phyloP scores from a whole-genome alignment of 1,139 yeast genomes.

The Blastobotrys arbuscula region DNA sequence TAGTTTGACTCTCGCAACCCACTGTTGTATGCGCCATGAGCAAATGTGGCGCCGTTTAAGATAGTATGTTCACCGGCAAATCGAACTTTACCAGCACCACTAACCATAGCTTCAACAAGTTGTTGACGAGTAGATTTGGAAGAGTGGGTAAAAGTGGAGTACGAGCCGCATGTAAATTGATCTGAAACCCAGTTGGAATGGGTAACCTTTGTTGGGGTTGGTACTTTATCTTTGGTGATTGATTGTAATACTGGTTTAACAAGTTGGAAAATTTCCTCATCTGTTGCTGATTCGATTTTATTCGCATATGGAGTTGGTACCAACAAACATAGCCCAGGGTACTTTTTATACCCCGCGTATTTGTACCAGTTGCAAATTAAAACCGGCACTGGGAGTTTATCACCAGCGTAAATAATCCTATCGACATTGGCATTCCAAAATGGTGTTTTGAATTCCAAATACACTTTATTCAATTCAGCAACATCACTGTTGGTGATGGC shows the following conservation, averaged over 20 bases:
- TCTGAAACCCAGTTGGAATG: conserved; percentile 65
- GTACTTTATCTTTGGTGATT: conserved; percentile 21
- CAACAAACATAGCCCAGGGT: conserved; percentile 39
- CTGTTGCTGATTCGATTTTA: conserved; percentile 38
- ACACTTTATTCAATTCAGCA: conserved; percentile 72
- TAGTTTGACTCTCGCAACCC: conserved; percentile 69
- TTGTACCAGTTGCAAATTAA: conserved; percentile 23
- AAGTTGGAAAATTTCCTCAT: conserved; percentile 25
- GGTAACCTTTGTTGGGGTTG: conserved; percentile 49
- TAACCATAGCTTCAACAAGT: conserved; percentile 48
- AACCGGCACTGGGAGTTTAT: conserved; percentile 18
- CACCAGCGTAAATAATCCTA: conserved; percentile 42
- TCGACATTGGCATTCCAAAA: conserved; percentile 56
- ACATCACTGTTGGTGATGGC: conserved; percentile 52
- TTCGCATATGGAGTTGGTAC: conserved; percentile 39
- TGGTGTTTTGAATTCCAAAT: conserved; percentile 63
- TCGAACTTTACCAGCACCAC: conserved; percentile 50
- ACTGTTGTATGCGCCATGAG: conserved; percentile 79
- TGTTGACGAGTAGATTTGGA: conserved; percentile 55
- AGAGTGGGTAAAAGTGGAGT: conserved; percentile 59
- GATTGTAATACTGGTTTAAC: conserved; percentile 22
- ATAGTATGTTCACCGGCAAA: conserved; percentile 87
- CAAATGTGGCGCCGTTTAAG: conserved; percentile 75
- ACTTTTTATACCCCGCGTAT: conserved; percentile 27
- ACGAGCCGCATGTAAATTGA: conserved; percentile 68